Percentiles rank a stretch among this genome's conserved stretches.
These are phyloP conservation scores for Barnettozyma botsteinii DNA, from an alignment of 805 yeast genomes.

Conservation along the genomic window DNA sequence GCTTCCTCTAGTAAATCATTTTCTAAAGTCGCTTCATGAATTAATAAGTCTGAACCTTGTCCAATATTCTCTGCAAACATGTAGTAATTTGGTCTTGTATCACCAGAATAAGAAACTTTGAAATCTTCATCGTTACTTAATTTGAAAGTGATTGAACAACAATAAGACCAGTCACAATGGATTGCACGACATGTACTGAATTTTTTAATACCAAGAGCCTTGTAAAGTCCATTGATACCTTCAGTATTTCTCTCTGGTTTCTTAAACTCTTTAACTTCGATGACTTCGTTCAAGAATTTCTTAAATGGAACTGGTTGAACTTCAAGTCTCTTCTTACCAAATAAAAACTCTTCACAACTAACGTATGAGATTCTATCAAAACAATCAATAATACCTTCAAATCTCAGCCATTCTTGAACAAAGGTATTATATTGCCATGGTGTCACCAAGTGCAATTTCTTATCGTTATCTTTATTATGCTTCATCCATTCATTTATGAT, in stretches of 20 bases:
- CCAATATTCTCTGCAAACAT: constrained; percentile 62
- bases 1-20: constrained; percentile 78
- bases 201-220: constrained; percentile 36
- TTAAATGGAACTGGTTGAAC: constrained; percentile 26
- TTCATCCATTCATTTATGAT: constrained; percentile 62
- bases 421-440: constrained; percentile 75
- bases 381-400: constrained; percentile 36
- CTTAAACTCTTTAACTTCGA: background rate
- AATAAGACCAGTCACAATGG: constrained; percentile 83
- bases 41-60: constrained; percentile 56
- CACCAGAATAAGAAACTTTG: constrained; percentile 88
- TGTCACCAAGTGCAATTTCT: constrained; percentile 50
- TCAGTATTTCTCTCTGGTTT: constrained; percentile 20
- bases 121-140: constrained; percentile 33
- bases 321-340: constrained; percentile 31
- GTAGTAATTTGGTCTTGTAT: constrained; percentile 72
- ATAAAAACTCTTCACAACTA: constrained; percentile 55
- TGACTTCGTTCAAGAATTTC: constrained; percentile 7
- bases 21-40: constrained; percentile 93
- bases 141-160: constrained; percentile 48
- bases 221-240: constrained; percentile 31
- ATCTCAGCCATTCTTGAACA: constrained; percentile 57
- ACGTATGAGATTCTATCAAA: constrained; percentile 42
- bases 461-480: constrained; percentile 34
- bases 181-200: constrained; percentile 67